These are phyloP conservation scores for Tolypocladium endophyticum DNA, from an alignment of 2,329 filamentous ascomycete genomes.

Conservation along the genomic window DNA sequence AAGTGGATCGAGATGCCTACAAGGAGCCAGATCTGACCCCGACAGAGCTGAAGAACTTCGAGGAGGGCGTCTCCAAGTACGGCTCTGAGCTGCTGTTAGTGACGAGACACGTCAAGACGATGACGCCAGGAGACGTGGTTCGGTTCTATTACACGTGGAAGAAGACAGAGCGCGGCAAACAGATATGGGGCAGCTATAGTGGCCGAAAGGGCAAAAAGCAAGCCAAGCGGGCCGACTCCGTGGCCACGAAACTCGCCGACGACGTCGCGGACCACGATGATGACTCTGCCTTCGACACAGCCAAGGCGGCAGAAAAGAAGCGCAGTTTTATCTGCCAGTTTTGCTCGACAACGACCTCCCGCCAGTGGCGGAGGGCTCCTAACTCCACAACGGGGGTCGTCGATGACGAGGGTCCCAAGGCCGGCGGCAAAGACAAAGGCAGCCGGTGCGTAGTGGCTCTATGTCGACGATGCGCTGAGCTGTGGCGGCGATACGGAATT, in stretches of 20 bases:
- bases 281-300: slow-evolving; percentile 89
- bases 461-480: slow-evolving; percentile 78
- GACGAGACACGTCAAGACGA: slow-evolving; percentile 74
- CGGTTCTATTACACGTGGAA: slow-evolving; percentile 98
- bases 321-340: slow-evolving; percentile 90
- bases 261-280: slow-evolving; percentile 88
- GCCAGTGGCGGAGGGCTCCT: slow-evolving; percentile 87
- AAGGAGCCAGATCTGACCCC: slow-evolving; percentile 75
- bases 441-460: slow-evolving; percentile 68
- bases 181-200: slow-evolving; percentile 83
- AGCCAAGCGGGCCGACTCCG: slow-evolving; percentile 60
- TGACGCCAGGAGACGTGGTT: slow-evolving; percentile 70
- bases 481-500: slow-evolving; percentile 94
- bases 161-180: slow-evolving; percentile 73
- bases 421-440: slow-evolving; percentile 65
- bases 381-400: slow-evolving; percentile 62
- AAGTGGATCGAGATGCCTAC: slow-evolving; percentile 59
- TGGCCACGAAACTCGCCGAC: slow-evolving; percentile 68
- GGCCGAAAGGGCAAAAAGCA: slow-evolving; percentile 88
- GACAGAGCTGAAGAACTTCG: slow-evolving; percentile 78
- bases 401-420: slow-evolving; percentile 45
- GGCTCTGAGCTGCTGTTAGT: slow-evolving; percentile 83
- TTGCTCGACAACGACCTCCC: slow-evolving; percentile 66
- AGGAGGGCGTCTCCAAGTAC: slow-evolving; percentile 80
- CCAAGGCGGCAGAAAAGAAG: slow-evolving; percentile 71